Percentiles rank a stretch among this genome's conserved stretches.
Evolutionary conservation across 805 yeast species (phyloP).

Genomic region (Starmerella stigmatis): DNA sequence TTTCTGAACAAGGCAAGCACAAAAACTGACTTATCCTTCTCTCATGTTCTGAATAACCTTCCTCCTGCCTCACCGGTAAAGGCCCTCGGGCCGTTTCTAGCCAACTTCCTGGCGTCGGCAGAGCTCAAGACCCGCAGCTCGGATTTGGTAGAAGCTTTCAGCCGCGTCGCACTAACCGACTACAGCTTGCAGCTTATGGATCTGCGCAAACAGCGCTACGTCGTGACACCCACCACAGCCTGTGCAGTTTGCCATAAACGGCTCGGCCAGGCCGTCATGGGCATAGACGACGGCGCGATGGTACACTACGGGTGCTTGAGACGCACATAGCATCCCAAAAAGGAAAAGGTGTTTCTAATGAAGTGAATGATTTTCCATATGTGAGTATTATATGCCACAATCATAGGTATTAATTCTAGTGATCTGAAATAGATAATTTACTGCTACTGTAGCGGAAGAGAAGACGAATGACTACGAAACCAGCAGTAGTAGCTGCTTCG

Average conservation of each 20-base stretch:
- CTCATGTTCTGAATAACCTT: neutral
- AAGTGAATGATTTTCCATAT: too few relatives aligned
- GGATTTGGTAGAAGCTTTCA: conserved; percentile 6
- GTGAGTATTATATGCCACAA: too few relatives aligned
- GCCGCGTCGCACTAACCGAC: conserved; percentile 17
- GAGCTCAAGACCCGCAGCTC: neutral
- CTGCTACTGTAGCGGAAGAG: too few relatives aligned
- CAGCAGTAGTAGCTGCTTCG: too few relatives aligned
- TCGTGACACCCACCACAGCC: conserved; percentile 10
- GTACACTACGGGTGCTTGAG: conserved; percentile 21
- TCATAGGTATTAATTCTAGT: too few relatives aligned
- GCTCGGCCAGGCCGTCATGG: conserved; percentile 21
- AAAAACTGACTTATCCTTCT: neutral
- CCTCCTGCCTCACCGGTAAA: neutral
- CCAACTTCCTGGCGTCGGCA: neutral
- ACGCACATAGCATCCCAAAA: too few relatives aligned
- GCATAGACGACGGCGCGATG: conserved; percentile 2
- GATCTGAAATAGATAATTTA: too few relatives aligned
- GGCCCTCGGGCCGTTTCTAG: conserved; percentile 5
- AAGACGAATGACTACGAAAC: too few relatives aligned
- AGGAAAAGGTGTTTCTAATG: too few relatives aligned
- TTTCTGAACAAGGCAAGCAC: conserved; percentile 4
- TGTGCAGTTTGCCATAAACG: conserved; percentile 22
- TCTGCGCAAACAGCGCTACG: neutral
- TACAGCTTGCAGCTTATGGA: conserved; percentile 11